Evolutionary conservation across 2,329 filamentous ascomycete species (phyloP).

Genomic region (Tolypocladium ovalisporum): DNA sequence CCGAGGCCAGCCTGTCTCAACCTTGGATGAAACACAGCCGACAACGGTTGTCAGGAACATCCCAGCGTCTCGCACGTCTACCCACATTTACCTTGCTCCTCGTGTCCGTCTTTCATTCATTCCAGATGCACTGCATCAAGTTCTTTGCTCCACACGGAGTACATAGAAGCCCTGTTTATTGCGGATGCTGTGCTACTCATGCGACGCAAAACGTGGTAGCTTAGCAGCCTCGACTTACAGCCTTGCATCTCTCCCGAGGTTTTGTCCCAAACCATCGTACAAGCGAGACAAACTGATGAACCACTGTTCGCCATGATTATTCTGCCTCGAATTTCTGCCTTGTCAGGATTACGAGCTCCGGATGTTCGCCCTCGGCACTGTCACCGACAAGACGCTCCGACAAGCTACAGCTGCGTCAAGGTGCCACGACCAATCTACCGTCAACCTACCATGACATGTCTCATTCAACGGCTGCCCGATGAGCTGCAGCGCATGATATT

Average conservation of each 20-base stretch:
- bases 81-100: conserved; percentile 7
- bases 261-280: neutral
- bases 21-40: conserved; percentile 19
- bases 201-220: neutral
- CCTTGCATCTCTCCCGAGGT: neutral
- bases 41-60: conserved; percentile 13
- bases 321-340: conserved; percentile 12
- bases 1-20: conserved; percentile 18
- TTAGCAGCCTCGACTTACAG: neutral
- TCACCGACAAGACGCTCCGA: neutral
- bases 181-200: conserved; percentile 1
- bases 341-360: conserved; percentile 9
- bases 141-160: neutral
- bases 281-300: neutral
- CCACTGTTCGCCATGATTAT: conserved; percentile 16
- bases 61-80: conserved; percentile 7
- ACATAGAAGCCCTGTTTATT: neutral
- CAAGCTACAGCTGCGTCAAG: neutral
- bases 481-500: conserved; percentile 23
- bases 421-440: neutral
- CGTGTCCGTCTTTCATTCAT: conserved; percentile 9
- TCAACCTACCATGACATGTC: conserved; percentile 9
- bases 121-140: conserved; percentile 4
- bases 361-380: neutral
- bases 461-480: conserved; percentile 21